Percentiles rank a stretch among this genome's conserved stretches.
phyloP scores from a whole-genome alignment of 1,284 basidiomycete genomes.

The Xerocomus nothofagi region DNA sequence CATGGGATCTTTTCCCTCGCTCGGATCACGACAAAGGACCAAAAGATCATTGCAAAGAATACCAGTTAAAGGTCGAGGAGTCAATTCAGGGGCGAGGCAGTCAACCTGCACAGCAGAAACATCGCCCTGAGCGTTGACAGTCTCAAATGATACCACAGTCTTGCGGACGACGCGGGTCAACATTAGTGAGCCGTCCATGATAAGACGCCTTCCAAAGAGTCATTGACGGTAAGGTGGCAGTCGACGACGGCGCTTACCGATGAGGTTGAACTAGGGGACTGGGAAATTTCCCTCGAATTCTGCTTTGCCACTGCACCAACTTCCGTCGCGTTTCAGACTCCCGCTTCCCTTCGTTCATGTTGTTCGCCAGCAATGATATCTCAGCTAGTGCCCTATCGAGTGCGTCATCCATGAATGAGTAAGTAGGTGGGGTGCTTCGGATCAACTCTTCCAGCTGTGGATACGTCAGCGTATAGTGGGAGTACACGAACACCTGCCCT shows the following conservation, averaged over 20 bases:
- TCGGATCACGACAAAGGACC: conserved; percentile 83
- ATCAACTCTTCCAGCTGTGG: conserved; percentile 79
- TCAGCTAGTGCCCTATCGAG: conserved; percentile 82
- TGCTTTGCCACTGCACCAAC: conserved; percentile 89
- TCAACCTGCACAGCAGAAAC: conserved; percentile 84
- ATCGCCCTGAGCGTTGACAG: conserved; percentile 74
- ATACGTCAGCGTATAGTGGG: conserved; percentile 11
- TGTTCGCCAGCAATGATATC: conserved; percentile 83
- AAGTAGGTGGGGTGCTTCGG: conserved; percentile 76
- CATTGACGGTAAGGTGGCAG: conserved; percentile 8
- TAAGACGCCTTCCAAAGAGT: conserved; percentile 60
- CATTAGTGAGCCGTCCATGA: conserved; percentile 83
- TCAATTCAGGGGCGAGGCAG: conserved; percentile 80
- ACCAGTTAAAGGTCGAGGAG: conserved; percentile 71
- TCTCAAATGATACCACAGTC: conserved; percentile 80
- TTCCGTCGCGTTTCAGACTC: conserved; percentile 88
- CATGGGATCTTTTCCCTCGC: conserved; percentile 70
- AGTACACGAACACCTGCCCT: conserved; percentile 21
- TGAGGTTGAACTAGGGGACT: conserved; percentile 98
- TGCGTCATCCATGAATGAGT: conserved; percentile 75
- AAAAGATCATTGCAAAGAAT: conserved; percentile 92
- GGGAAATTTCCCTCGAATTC: conserved; percentile 89
- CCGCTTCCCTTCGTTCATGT: conserved; percentile 97
- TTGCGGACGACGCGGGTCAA: conserved; percentile 91
- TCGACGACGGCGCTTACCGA: conserved; percentile 51